Evolutionary conservation across 805 yeast genomes (phyloP), one percentile per base, ranked within the genome.

Genomic region (Metschnikowia borealis): DNA sequence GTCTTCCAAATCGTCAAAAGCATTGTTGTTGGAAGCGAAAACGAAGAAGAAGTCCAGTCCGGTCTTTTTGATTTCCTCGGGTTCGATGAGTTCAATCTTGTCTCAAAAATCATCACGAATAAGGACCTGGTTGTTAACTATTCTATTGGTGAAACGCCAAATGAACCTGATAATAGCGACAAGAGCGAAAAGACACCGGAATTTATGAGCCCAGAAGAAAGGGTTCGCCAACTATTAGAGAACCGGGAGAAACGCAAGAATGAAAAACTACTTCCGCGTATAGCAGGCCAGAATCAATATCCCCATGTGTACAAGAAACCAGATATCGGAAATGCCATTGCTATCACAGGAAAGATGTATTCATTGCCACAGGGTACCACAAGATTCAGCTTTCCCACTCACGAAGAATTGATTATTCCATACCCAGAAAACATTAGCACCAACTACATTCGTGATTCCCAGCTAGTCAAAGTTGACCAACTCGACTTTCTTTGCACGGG

Each of bases 321-420:
- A 46, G 89, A 82, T 39, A 55, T 57, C 8, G 82, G 84, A 0
- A 82, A 84, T 32, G 64, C 89, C n/a, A 43, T 69, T 14, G 83
- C 91, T 0, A 79, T 89, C 41, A 80, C 89, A 6, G 97, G 97
- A 1, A 86, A 85, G 53, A 86, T 85, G 61, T 87, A 83, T 59
- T 73, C 85, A 1, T 73, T 94, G 11, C 99, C 99, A 0, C 68
- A 71, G 2, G 97, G 97, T 0, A 84, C 97, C 0, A 82, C 84
- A 1, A 73, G 92, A 57, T 76, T 73, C 38, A 75, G 82, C 1
- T 77, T 68, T 54, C 82, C 84, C 17, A 71, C 76, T 0, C 81
- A 84, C 60, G 99, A 94, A 63, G 95, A 92, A 60, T 82, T 94
- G 15, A 68, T 80, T 0, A 89, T 94, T 4, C 99, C 99, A 0